Evolutionary conservation across 75 land plant species (phyloP).

Genomic region (Pinus tabuliformis): DNA sequence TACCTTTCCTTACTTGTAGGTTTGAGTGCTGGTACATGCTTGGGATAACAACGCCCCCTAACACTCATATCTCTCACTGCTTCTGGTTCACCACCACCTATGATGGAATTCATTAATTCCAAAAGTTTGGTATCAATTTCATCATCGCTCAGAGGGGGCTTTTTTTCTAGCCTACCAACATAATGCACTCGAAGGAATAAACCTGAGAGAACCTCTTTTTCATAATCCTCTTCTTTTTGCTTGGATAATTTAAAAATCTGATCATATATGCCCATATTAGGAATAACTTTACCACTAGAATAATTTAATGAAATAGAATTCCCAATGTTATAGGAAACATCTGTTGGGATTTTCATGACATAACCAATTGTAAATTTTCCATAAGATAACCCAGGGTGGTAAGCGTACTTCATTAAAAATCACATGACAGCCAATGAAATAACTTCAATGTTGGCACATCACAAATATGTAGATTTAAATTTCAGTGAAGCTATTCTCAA

Average conservation of each 20-base stretch:
- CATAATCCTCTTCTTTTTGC: background rate
- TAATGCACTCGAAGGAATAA: background rate
- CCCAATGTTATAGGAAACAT: slow-evolving; percentile 3
- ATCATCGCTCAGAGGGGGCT: background rate
- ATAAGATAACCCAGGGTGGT: background rate
- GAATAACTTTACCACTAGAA: background rate
- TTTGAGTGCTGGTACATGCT: slow-evolving; percentile 2
- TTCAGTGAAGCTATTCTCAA: background rate
- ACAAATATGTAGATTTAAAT: background rate
- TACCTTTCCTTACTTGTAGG: background rate
- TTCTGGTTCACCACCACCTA: slow-evolving; percentile 1
- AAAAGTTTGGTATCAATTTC: background rate
- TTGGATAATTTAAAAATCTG: background rate
- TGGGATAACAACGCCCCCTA: background rate
- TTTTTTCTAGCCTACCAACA: background rate
- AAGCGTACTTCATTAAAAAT: background rate
- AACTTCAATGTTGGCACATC: background rate
- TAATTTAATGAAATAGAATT: background rate
- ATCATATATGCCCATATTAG: background rate
- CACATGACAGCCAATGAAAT: background rate
- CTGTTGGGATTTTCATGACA: background rate
- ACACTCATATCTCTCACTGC: background rate
- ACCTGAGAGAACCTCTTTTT: background rate
- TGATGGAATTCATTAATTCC: background rate
- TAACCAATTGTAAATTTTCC: slow-evolving; percentile 6